A percentile compares a stretch with the other conserved stretches of the same genome.
phyloP scores from a whole-genome alignment of 495 filamentous ascomycete species.

The Copromyces sp. region DNA sequence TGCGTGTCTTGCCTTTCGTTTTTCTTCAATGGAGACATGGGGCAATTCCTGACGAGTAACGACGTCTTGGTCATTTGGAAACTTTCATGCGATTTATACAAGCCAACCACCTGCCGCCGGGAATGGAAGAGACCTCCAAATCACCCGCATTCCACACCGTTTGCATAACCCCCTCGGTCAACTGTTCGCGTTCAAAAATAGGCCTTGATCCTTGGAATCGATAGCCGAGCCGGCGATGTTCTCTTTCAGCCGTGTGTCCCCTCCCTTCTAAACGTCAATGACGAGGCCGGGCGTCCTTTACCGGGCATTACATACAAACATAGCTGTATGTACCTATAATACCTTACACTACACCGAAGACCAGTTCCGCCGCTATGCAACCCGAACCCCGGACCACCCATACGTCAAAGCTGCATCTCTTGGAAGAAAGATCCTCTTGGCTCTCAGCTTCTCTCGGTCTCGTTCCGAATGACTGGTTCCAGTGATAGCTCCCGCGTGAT shows the following conservation, averaged over 20 bases:
- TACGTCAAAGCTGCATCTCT: background rate
- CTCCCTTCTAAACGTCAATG: too few species aligned
- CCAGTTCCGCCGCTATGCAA: background rate
- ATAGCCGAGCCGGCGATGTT: too few species aligned
- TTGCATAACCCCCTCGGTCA: background rate
- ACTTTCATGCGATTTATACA: background rate
- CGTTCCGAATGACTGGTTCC: background rate
- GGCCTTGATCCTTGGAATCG: background rate
- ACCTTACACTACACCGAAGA: background rate
- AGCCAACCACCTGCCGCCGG: background rate
- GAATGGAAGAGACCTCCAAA: background rate
- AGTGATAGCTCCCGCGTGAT: background rate
- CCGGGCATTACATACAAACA: too few species aligned
- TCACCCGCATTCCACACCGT: background rate
- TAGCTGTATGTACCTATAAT: background rate
- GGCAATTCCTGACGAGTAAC: background rate
- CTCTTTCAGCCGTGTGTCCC: too few species aligned
- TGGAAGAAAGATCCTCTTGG: background rate
- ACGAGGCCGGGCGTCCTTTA: too few species aligned
- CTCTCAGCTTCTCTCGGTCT: background rate
- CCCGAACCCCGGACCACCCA: background rate
- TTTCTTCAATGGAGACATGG: background rate
- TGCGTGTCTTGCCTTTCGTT: background rate
- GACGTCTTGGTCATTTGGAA: background rate
- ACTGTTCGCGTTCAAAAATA: background rate